These are phyloP conservation scores for Imleria badia DNA, from an alignment of 768 basidiomycete species.

Conservation along the genomic window DNA sequence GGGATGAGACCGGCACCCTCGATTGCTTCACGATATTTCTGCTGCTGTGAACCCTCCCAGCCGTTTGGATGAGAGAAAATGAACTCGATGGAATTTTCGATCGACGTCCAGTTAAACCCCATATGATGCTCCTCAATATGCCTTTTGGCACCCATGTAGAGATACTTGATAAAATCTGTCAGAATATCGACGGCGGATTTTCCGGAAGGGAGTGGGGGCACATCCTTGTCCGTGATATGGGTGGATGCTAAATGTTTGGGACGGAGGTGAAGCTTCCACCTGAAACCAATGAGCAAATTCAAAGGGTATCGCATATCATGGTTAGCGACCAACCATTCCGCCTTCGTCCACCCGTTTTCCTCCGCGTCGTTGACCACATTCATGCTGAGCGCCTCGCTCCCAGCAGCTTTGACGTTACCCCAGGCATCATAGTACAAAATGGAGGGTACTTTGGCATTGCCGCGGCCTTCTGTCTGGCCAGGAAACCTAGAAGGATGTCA, in stretches of 20 bases:
- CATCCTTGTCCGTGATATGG: background rate
- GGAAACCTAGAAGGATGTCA: background rate
- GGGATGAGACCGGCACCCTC: conserved; percentile 25
- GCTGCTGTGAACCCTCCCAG: conserved; percentile 27
- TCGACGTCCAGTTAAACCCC: conserved; percentile 4
- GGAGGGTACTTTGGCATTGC: conserved; percentile 4
- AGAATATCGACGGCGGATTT: conserved; percentile 19
- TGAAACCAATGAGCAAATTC: background rate
- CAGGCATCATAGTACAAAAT: conserved; percentile 1
- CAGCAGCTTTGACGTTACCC: background rate
- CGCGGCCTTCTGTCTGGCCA: background rate
- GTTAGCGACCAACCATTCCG: background rate
- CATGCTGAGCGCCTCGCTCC: background rate
- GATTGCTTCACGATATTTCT: conserved; percentile 21
- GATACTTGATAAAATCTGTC: conserved; percentile 24
- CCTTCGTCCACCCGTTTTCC: background rate
- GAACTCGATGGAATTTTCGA: conserved; percentile 16
- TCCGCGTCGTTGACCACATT: background rate
- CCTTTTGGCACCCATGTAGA: background rate
- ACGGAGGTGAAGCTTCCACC: conserved; percentile 3
- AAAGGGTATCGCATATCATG: too few species aligned
- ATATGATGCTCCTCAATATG: conserved; percentile 16
- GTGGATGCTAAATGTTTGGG: background rate
- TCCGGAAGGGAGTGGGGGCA: background rate
- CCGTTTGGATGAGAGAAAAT: conserved; percentile 30